Evolutionary conservation across 2,329 filamentous ascomycete genomes (phyloP), one percentile per base, ranked within the genome.

Genomic region (Colletotrichum camelliae): DNA sequence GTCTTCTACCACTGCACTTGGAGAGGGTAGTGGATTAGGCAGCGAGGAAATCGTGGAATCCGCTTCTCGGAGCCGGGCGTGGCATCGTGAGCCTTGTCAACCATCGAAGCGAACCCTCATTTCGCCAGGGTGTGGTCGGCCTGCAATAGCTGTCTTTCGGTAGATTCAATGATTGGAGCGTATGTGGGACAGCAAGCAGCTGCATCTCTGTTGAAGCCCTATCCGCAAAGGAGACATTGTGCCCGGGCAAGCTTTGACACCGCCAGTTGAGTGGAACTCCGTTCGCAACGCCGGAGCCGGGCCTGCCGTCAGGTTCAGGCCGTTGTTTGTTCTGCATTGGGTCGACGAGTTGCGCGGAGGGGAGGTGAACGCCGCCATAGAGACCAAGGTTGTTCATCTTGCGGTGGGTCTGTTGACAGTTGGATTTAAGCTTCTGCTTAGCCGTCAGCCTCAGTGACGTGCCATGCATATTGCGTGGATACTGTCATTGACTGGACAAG

Each of bases 211-310:
- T 39, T 18, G 29, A 43, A 13, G n/a, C 29, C 39, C 64, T 29
- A 35, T 21, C 24, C 13, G 31, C 55, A 52, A 21, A 35, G 16
- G n/a, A 29, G n/a, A 21, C 31, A 16, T 27, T 35, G 15, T 69
- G 52, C 67, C 35, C 13, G 35, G 73, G 27, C 21, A 18, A 43
- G 62, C 33, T 29, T 35, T 24, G 58, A 58, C 35, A 27, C 70
- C 57, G 31, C 70, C 31, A 52, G 64, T 15, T 24, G 35, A 31
- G 64, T 27, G 70, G 74, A 76, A 76, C 43, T 74, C 64, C 74
- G 48, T 37, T 48, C n/a, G 43, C 64, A 68, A 60, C 48, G 21
- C 68, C 35, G 74, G 48, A 48, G 29, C n/a, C 66, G 37, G 37
- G 18, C 6, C 37, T 52, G 18, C 9, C 65, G n/a, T 37, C n/a